Percentiles rank a stretch among this genome's conserved stretches.
Evolutionary conservation across 2,329 filamentous ascomycete species (phyloP).

Genomic region (Leptodontidium sp.): DNA sequence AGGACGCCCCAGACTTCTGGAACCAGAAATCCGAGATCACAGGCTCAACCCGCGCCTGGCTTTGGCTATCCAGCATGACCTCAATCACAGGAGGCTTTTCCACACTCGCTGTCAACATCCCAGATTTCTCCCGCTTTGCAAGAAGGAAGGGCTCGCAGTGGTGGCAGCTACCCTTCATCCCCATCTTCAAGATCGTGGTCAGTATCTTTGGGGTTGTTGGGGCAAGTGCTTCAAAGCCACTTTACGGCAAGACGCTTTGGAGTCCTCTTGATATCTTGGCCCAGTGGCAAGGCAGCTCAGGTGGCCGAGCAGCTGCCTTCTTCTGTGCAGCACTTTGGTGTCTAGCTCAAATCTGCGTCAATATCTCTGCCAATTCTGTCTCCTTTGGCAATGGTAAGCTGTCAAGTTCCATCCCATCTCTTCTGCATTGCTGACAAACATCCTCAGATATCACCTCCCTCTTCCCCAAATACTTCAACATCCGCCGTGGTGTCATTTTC

Average conservation of each 20-base stretch:
- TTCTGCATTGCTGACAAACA: neutral
- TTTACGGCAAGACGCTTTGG: slow-evolving; percentile 40
- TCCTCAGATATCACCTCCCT: slow-evolving; percentile 51
- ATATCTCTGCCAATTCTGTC: slow-evolving; percentile 51
- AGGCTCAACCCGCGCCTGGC: slow-evolving; percentile 24
- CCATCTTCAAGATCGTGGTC: slow-evolving; percentile 34
- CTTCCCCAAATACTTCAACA: slow-evolving; percentile 58
- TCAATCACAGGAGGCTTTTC: slow-evolving; percentile 32
- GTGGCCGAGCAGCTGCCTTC: slow-evolving; percentile 39
- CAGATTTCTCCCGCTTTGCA: slow-evolving; percentile 41
- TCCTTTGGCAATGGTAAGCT: slow-evolving; percentile 39
- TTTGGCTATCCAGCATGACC: slow-evolving; percentile 30
- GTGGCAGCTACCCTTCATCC: slow-evolving; percentile 34
- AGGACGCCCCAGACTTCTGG: slow-evolving; percentile 24
- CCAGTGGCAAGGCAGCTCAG: slow-evolving; percentile 39
- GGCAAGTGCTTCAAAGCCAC: slow-evolving; percentile 35
- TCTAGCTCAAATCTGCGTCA: slow-evolving; percentile 45
- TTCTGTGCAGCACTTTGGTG: slow-evolving; percentile 38
- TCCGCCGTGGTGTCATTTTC: slow-evolving; percentile 53
- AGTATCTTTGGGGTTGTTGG: slow-evolving; percentile 37
- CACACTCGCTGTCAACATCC: slow-evolving; percentile 42
- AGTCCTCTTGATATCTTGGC: slow-evolving; percentile 39
- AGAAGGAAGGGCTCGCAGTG: slow-evolving; percentile 27
- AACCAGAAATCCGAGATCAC: slow-evolving; percentile 23
- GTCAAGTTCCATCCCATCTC: neutral